These are phyloP conservation scores for Aspergillus sclerotiicarbonarius DNA, from an alignment of 495 filamentous ascomycete genomes.

Conservation along the genomic window DNA sequence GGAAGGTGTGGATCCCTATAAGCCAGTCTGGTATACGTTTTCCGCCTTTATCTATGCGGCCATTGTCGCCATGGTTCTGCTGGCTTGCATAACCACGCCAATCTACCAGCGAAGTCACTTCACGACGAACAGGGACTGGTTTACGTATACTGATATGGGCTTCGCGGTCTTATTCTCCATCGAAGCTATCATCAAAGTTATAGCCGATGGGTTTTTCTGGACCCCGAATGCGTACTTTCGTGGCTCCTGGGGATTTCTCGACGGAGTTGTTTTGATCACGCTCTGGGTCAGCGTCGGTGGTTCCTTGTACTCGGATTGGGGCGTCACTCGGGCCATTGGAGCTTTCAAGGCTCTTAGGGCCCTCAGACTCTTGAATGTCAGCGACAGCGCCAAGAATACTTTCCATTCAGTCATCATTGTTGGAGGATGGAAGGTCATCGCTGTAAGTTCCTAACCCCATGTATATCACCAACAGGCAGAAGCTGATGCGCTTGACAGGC, in stretches of 20 bases:
- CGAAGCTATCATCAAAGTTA: constrained; percentile 88
- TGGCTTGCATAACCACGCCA: constrained; percentile 93
- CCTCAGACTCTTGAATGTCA: constrained; percentile 87
- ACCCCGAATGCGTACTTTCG: constrained; percentile 97
- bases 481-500: constrained; percentile 44
- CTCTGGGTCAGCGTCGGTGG: constrained; percentile 95
- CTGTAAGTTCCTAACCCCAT: constrained; percentile 34
- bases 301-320: constrained; percentile 71
- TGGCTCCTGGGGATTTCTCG: constrained; percentile 95
- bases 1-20: constrained; percentile 83
- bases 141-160: constrained; percentile 83
- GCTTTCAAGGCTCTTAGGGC: constrained; percentile 98
- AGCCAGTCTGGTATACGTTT: constrained; percentile 85
- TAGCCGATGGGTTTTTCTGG: constrained; percentile 96
- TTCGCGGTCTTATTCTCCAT: constrained; percentile 87
- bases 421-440: constrained; percentile 86
- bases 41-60: constrained; percentile 91
- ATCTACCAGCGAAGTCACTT: constrained; percentile 89
- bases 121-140: constrained; percentile 79
- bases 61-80: constrained; percentile 93
- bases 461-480: neutral
- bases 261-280: constrained; percentile 87
- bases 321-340: constrained; percentile 83
- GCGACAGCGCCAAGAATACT: constrained; percentile 90
- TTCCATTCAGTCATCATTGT: constrained; percentile 96